Conservation (phyloP, 2,329 filamentous ascomycete species). For the Ophiostoma perfectum region DNA sequence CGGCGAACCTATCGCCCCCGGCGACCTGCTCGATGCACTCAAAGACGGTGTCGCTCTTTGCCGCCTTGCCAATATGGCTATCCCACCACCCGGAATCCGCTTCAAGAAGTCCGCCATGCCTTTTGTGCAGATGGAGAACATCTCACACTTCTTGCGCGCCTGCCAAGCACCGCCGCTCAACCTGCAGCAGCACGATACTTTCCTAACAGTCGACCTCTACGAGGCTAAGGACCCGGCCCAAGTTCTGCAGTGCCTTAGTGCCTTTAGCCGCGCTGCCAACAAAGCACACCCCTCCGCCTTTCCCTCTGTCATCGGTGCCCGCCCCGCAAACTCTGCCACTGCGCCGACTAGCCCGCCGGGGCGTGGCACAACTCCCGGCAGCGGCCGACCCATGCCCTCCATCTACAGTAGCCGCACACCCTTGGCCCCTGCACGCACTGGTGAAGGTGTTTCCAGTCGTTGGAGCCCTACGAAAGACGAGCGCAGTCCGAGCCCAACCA, state of each 20-base stretch:
- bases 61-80: slow-evolving; percentile 78
- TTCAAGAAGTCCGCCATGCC: slow-evolving; percentile 94
- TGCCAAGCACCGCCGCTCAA: slow-evolving; percentile 80
- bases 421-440: slow-evolving; percentile 46
- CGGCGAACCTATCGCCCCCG: slow-evolving; percentile 63
- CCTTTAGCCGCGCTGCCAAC: slow-evolving; percentile 85
- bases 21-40: slow-evolving; percentile 76
- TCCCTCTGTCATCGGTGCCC: slow-evolving; percentile 69
- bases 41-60: slow-evolving; percentile 91
- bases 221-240: slow-evolving; percentile 94
- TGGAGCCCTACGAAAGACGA: slow-evolving; percentile 52
- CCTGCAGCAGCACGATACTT: slow-evolving; percentile 88
- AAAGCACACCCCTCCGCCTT: slow-evolving; percentile 67
- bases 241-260: slow-evolving; percentile 84
- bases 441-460: slow-evolving; percentile 49
- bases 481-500: slow-evolving; percentile 54
- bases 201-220: slow-evolving; percentile 93
- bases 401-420: slow-evolving; percentile 40
- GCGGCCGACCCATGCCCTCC: slow-evolving; percentile 37
- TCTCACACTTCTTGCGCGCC: slow-evolving; percentile 87
- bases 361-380: slow-evolving; percentile 41
- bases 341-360: not conserved
- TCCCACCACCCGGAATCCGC: slow-evolving; percentile 72
- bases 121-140: slow-evolving; percentile 99
- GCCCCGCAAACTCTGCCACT: slow-evolving; percentile 26